These are phyloP conservation scores for Brasilioporus rufonigricans DNA, from an alignment of 768 basidiomycete species.

Conservation along the genomic window DNA sequence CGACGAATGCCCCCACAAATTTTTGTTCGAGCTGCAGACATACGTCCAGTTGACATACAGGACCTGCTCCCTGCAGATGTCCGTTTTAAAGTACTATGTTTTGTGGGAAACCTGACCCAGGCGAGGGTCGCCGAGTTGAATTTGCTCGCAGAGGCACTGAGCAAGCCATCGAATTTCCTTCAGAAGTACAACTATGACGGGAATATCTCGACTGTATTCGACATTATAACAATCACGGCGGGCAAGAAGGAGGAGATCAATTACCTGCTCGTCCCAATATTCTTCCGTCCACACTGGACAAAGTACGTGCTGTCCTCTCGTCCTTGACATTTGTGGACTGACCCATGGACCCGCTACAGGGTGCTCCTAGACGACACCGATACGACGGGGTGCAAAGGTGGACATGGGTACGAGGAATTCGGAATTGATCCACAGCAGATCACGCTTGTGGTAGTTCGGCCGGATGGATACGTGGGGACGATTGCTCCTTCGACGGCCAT, in stretches of 20 bases:
- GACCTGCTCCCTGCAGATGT: background rate
- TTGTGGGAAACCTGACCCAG: background rate
- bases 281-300: conserved; percentile 24
- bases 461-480: too few species aligned
- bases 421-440: too few species aligned
- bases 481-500: too few species aligned
- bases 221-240: background rate
- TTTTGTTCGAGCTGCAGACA: background rate
- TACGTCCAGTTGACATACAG: background rate
- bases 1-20: background rate
- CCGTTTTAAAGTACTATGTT: background rate
- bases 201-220: background rate
- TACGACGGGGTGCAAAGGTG: conserved; percentile 26
- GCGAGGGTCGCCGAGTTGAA: background rate
- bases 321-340: too few species aligned
- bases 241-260: background rate
- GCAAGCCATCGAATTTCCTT: background rate
- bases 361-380: conserved; percentile 37
- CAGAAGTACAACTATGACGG: background rate
- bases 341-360: conserved; percentile 24
- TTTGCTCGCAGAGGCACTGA: background rate
- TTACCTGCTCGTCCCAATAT: background rate
- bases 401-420: too few species aligned
- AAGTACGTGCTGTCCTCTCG: background rate
- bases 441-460: too few species aligned